Base-by-base conservation (phyloP, 2,329 filamentous ascomycete species). In the Teratosphaeria destructans region DNA sequence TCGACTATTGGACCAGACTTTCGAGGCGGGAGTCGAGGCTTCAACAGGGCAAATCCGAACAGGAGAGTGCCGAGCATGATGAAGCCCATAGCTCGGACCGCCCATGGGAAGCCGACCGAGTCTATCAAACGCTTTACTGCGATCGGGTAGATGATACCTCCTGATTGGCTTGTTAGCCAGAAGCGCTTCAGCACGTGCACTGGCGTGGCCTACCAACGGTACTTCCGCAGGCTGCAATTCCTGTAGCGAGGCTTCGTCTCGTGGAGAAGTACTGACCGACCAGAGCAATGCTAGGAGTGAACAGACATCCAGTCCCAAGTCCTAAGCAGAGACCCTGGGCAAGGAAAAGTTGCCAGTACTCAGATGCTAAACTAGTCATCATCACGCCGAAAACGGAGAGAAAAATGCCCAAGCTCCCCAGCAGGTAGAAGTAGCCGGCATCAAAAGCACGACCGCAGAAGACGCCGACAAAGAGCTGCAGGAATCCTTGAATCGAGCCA, bases 261-360 rank as follows among this genome's bases (percentile, higher is more conserved):
- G 27, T 55, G 4, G 55, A 29, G 53, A 61, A 61, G 56, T 57
- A 61, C 35, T 59, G 59, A 2, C 56, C 49, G 10, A 61, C 56
- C 57, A 80, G 78, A 5, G 77, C 77, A 1, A 80, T 73, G n/a
- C 69, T 73, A 1, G 77, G 76, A 1, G 79, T 70, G 58, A 77
- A 79, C 2, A 79, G 65, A 43, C 59, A 64, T 11, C 77, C 77
- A 0, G 72, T 72, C 7, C 79, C 78, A 11, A 78, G 67, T 32
- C 78, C 78, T 49, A 79, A 74, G 66, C 76, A 78, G 57, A 81
- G 70, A 3, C 74, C 79, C 63, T 81, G 79, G 0, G 77, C 72
- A 16, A 81, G 75, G 5, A 81, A 68, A 2, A 78, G 72, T 62
- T 81, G 77, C 71, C 74, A 81, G 70, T 79, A 80, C 26, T 67